phyloP scores from a whole-genome alignment of 768 basidiomycete species.

The Suillus luteus region DNA sequence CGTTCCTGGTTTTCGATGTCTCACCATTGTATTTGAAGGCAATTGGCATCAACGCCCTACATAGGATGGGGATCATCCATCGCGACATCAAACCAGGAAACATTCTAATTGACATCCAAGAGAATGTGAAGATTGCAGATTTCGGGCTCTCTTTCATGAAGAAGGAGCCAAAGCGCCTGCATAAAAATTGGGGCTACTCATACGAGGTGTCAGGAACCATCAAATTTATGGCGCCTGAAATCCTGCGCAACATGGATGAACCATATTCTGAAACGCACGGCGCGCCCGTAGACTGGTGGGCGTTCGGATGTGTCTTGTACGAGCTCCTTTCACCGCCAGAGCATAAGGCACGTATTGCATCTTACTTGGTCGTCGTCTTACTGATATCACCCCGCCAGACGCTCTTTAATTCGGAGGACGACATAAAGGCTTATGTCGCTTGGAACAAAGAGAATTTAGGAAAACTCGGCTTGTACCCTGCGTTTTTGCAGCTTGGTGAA shows the following conservation, averaged over 20 bases:
- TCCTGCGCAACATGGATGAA: conserved; percentile 31
- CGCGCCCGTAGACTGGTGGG: conserved; percentile 43
- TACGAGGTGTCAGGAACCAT: too few species aligned
- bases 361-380: not conserved
- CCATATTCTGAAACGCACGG: conserved; percentile 28
- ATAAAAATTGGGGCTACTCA: too few species aligned
- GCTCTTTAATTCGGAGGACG: conserved; percentile 33
- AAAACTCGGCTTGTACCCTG: conserved; percentile 23
- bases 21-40: too few species aligned
- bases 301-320: conserved; percentile 41
- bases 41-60: too few species aligned
- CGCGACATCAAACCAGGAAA: too few species aligned
- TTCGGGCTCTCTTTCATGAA: too few species aligned
- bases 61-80: too few species aligned
- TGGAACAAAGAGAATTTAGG: conserved; percentile 16
- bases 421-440: conserved; percentile 25
- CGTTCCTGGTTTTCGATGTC: too few species aligned
- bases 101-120: too few species aligned
- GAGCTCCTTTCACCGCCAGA: conserved; percentile 34
- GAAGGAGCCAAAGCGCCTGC: too few species aligned
- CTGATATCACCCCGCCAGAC: conserved; percentile 22
- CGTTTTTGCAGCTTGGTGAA: conserved; percentile 24
- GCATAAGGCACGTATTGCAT: conserved; percentile 24
- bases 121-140: too few species aligned
- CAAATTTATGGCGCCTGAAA: conserved; percentile 27